Percentiles rank a stretch among this genome's conserved stretches.
Evolutionary conservation across 768 basidiomycete genomes (phyloP).

Genomic region (Calocybe cyanea): DNA sequence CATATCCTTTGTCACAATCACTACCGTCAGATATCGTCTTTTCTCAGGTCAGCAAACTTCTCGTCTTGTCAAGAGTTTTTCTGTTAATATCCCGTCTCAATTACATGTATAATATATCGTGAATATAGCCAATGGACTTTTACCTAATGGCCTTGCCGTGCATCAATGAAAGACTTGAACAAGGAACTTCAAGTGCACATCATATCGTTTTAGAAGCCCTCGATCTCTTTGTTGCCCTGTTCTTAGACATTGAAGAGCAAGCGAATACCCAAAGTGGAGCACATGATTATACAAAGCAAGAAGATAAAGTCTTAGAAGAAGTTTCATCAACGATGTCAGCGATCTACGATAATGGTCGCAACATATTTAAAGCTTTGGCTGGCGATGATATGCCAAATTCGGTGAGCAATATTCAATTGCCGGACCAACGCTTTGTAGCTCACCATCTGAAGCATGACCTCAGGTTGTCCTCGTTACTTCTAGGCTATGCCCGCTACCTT

Average conservation of each 20-base stretch:
- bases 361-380: slow-evolving; percentile 13
- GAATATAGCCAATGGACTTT: slow-evolving; percentile 48
- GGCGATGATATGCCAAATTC: slow-evolving; percentile 1
- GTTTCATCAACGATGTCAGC: slow-evolving; percentile 14
- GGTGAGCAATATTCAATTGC: slow-evolving; percentile 21
- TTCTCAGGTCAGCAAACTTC: slow-evolving; percentile 38
- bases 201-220: slow-evolving; percentile 36
- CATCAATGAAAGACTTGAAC: slow-evolving; percentile 20
- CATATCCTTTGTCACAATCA: slow-evolving; percentile 22
- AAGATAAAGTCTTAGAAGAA: slow-evolving; percentile 14
- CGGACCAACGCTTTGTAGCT: not conserved
- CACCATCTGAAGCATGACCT: slow-evolving; percentile 24
- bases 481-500: slow-evolving; percentile 39
- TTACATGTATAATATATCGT: slow-evolving; percentile 15
- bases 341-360: slow-evolving; percentile 11
- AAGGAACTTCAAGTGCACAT: slow-evolving; percentile 24
- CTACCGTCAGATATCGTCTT: slow-evolving; percentile 33
- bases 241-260: slow-evolving; percentile 30
- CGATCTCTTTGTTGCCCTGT: slow-evolving; percentile 37
- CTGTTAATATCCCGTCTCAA: slow-evolving; percentile 18
- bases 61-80: slow-evolving; percentile 14
- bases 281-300: slow-evolving; percentile 12
- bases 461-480: slow-evolving; percentile 29
- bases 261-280: not conserved
- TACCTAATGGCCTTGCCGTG: slow-evolving; percentile 37